A percentile compares a stretch with the other conserved stretches of the same genome.
Conservation (phyloP, 78 protist genomes). For the Cavenderia fasciculata region DNA sequence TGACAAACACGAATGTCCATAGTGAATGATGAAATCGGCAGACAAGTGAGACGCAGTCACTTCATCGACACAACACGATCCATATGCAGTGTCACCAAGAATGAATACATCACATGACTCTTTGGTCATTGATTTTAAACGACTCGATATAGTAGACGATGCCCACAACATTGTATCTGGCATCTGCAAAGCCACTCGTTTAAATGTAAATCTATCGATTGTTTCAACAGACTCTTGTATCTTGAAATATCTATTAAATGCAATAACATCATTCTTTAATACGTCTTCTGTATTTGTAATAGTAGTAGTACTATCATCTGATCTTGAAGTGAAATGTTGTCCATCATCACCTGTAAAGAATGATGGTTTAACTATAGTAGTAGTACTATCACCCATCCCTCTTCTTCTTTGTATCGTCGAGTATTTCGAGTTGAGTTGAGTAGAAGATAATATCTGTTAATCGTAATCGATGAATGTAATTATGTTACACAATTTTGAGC, state of each 20-base stretch:
- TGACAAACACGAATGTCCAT: conserved; percentile 77
- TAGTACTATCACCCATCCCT: too few relatives aligned
- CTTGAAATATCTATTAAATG: conserved; percentile 3
- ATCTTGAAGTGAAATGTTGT: too few relatives aligned
- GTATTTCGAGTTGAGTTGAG: too few relatives aligned
- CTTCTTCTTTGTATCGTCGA: too few relatives aligned
- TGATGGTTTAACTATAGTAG: too few relatives aligned
- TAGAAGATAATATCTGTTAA: too few relatives aligned
- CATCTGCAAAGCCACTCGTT: conserved; percentile 50
- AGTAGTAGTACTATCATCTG: too few relatives aligned
- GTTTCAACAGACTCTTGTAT: not conserved
- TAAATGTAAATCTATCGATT: conserved; percentile 1
- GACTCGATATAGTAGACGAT: not conserved
- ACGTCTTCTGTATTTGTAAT: too few relatives aligned
- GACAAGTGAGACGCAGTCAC: conserved; percentile 51
- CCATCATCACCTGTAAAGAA: too few relatives aligned
- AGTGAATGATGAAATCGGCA: conserved; percentile 68
- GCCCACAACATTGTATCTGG: conserved; percentile 72
- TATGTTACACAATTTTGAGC: too few relatives aligned
- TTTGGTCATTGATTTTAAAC: not conserved
- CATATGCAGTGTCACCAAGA: conserved; percentile 74
- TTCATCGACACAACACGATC: conserved; percentile 78
- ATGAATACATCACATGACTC: conserved; percentile 38
- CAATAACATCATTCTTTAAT: too few relatives aligned
- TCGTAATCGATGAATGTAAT: too few relatives aligned